phyloP scores from a whole-genome alignment of 1,284 basidiomycete genomes.

The Pseudozyma flocculosa region DNA sequence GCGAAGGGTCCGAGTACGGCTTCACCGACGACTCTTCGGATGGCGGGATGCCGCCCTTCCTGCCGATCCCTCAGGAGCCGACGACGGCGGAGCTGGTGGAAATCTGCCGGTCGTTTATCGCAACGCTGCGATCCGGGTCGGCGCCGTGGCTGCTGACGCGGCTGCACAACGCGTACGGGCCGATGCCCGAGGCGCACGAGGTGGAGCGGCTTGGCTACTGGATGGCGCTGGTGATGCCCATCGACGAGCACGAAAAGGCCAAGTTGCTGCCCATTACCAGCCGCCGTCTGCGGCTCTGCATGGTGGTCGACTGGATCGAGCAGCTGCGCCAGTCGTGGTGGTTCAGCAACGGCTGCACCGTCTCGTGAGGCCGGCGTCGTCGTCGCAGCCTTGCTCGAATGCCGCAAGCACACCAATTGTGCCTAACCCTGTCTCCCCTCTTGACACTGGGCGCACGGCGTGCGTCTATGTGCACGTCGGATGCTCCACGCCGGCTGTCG shows the following conservation, averaged over 20 bases:
- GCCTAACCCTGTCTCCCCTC: no score
- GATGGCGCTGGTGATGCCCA: conserved; percentile 88
- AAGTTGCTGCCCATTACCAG: conserved; percentile 87
- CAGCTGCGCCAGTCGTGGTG: conserved; percentile 63
- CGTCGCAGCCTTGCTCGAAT: no score
- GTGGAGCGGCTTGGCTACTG: conserved; percentile 61
- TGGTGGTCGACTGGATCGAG: conserved; percentile 93
- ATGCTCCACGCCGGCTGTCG: no score
- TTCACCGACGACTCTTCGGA: background rate
- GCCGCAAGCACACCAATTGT: no score
- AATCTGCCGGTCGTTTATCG: conserved; percentile 76
- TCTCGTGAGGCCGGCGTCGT: no score
- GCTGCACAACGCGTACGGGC: conserved; percentile 64
- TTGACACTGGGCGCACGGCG: no score
- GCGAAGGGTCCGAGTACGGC: no score
- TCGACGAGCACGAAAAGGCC: conserved; percentile 90
- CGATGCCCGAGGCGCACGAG: conserved; percentile 41
- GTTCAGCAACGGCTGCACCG: conserved; percentile 59
- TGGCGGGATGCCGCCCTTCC: conserved; percentile 15
- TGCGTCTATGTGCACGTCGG: no score
- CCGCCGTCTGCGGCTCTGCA: conserved; percentile 72
- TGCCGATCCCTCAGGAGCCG: conserved; percentile 47
- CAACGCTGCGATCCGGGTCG: conserved; percentile 74
- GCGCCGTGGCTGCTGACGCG: conserved; percentile 89
- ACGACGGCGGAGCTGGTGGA: conserved; percentile 73